phyloP scores from a whole-genome alignment of 805 yeast genomes.

The Metschnikowia kofuensis region DNA sequence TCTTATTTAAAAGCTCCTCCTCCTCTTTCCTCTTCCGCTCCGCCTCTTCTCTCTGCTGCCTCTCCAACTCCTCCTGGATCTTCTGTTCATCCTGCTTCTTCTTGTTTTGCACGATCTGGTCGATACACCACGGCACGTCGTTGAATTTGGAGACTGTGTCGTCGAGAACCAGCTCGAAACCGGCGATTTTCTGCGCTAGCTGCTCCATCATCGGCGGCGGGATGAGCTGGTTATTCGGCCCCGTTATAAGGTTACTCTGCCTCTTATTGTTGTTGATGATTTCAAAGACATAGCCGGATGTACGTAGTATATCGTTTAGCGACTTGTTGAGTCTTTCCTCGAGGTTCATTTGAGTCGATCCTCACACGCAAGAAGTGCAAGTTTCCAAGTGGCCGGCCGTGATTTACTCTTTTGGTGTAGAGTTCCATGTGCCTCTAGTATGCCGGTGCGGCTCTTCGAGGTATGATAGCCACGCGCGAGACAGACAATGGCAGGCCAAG shows the following conservation, averaged over 20 bases:
- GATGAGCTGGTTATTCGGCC: constrained; percentile 40
- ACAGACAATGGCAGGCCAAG: neutral
- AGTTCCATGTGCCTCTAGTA: constrained; percentile 7
- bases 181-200: constrained; percentile 30
- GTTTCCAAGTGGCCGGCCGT: no score
- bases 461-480: no score
- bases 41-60: constrained; percentile 31
- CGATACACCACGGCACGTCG: constrained; percentile 44
- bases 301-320: constrained; percentile 39
- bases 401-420: neutral
- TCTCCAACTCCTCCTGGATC: constrained; percentile 33
- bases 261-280: constrained; percentile 38
- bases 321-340: constrained; percentile 39
- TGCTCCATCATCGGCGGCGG: constrained; percentile 36
- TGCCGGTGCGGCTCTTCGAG: constrained; percentile 3
- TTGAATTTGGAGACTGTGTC: constrained; percentile 40
- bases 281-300: constrained; percentile 44
- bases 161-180: constrained; percentile 42
- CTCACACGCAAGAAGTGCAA: neutral
- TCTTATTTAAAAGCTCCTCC: constrained; percentile 16
- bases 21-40: constrained; percentile 21
- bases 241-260: constrained; percentile 41
- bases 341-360: constrained; percentile 27
- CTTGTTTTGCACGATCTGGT: constrained; percentile 39
- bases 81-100: constrained; percentile 41